phyloP scores from a whole-genome alignment of 345 rosid genomes.

The Nephelium lappaceum region DNA sequence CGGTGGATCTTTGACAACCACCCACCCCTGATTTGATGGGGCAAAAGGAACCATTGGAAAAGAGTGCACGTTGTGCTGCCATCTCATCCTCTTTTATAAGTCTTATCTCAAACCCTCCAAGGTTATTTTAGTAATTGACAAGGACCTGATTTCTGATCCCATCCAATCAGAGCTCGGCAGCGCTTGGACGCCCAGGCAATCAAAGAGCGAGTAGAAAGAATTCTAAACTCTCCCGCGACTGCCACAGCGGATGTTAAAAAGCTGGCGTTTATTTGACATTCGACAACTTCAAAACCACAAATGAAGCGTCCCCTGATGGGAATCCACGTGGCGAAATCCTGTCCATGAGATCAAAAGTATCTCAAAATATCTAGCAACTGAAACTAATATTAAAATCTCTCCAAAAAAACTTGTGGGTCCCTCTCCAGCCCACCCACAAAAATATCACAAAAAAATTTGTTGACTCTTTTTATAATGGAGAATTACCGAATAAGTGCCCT shows the following conservation, averaged over 20 bases:
- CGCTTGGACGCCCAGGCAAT: background rate
- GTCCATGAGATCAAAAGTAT: slow-evolving; percentile 26
- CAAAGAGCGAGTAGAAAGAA: background rate
- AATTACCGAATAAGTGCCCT: background rate
- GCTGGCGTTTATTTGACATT: background rate
- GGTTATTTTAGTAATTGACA: background rate
- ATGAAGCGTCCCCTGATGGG: background rate
- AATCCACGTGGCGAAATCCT: slow-evolving; percentile 26
- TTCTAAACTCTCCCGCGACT: background rate
- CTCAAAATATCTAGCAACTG: slow-evolving; percentile 26
- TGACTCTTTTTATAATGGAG: background rate
- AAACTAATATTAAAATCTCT: slow-evolving; percentile 12
- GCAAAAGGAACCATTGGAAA: background rate
- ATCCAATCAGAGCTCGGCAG: background rate
- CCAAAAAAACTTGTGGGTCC: slow-evolving; percentile 1
- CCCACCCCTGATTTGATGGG: background rate
- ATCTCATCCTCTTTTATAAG: background rate
- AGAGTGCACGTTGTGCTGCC: background rate
- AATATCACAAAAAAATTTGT: slow-evolving; percentile 9
- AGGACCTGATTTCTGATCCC: background rate
- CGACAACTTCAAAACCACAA: slow-evolving; percentile 22
- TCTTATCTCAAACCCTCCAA: too few species aligned
- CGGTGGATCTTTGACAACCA: background rate
- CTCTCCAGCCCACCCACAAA: background rate
- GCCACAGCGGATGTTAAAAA: background rate